A percentile compares a stretch with the other conserved stretches of the same genome.
Evolutionary conservation across 2,329 filamentous ascomycete genomes (phyloP).

Genomic region (Aspergillus pseudonomiae): DNA sequence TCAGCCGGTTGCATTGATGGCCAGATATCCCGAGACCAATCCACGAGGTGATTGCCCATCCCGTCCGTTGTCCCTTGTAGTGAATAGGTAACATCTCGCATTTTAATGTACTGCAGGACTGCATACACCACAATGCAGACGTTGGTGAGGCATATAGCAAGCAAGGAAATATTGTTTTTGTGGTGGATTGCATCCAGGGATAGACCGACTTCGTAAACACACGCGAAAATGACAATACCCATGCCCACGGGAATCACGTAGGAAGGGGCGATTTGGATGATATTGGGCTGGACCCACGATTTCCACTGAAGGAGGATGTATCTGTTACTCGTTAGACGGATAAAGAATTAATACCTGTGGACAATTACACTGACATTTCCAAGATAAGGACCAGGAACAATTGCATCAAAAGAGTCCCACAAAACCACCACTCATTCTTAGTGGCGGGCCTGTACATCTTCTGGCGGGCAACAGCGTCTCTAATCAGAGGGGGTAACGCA

Average conservation of each 20-base stretch:
- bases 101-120: conserved; percentile 18
- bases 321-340: neutral
- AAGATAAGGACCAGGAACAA: neutral
- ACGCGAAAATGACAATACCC: conserved; percentile 1
- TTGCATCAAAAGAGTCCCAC: neutral
- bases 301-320: conserved; percentile 5
- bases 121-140: conserved; percentile 16
- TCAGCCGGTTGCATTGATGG: conserved; percentile 15
- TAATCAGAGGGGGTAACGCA: neutral
- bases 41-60: conserved; percentile 10
- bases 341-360: neutral
- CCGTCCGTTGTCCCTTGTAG: neutral
- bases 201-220: conserved; percentile 17
- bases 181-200: conserved; percentile 20
- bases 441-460: neutral
- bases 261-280: neutral
- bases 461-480: neutral
- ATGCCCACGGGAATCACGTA: conserved; percentile 1
- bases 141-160: conserved; percentile 23
- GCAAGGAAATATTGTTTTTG: conserved; percentile 23
- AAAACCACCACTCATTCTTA: conserved; percentile 3
- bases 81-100: neutral
- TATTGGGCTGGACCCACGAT: conserved; percentile 6
- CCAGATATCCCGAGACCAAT: conserved; percentile 16
- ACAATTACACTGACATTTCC: neutral